Conservation (phyloP, 1,284 basidiomycete genomes). For the Ganoderma lingzhi region DNA sequence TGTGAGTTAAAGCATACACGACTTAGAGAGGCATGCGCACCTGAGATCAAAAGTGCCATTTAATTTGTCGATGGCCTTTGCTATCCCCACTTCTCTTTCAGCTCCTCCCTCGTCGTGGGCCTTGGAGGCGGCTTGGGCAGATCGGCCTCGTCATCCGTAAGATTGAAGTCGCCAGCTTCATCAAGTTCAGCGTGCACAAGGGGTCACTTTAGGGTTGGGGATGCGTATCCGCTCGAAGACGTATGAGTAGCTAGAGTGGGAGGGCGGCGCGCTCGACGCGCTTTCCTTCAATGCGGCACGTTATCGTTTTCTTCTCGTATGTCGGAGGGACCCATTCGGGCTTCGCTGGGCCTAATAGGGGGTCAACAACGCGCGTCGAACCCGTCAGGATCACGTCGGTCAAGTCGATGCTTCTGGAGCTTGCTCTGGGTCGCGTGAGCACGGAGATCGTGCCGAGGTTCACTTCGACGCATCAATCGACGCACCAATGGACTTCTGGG, state of each 20-base stretch:
- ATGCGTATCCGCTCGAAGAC: slow-evolving; percentile 13
- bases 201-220: slow-evolving; percentile 14
- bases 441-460: not conserved
- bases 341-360: slow-evolving; percentile 34
- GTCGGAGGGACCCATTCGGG: slow-evolving; percentile 32
- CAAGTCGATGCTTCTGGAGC: not conserved
- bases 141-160: slow-evolving; percentile 25
- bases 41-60: slow-evolving; percentile 34
- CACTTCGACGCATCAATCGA: slow-evolving; percentile 3
- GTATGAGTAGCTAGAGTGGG: not conserved
- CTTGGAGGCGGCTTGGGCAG: not conserved
- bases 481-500: slow-evolving; percentile 12
- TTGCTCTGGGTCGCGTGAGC: slow-evolving; percentile 17
- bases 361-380: slow-evolving; percentile 28
- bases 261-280: slow-evolving; percentile 20
- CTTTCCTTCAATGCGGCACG: slow-evolving; percentile 23
- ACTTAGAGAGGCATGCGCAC: slow-evolving; percentile 21
- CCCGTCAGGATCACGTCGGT: slow-evolving; percentile 27
- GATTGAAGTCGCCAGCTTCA: slow-evolving; percentile 17
- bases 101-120: slow-evolving; percentile 10
- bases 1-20: not conserved
- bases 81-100: slow-evolving; percentile 35
- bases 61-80: slow-evolving; percentile 33
- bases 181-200: not conserved
- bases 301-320: slow-evolving; percentile 31